Evolutionary conservation across 2,329 filamentous ascomycete genomes (phyloP), one percentile per base, ranked within the genome.

Genomic region (Xylaria sp.): DNA sequence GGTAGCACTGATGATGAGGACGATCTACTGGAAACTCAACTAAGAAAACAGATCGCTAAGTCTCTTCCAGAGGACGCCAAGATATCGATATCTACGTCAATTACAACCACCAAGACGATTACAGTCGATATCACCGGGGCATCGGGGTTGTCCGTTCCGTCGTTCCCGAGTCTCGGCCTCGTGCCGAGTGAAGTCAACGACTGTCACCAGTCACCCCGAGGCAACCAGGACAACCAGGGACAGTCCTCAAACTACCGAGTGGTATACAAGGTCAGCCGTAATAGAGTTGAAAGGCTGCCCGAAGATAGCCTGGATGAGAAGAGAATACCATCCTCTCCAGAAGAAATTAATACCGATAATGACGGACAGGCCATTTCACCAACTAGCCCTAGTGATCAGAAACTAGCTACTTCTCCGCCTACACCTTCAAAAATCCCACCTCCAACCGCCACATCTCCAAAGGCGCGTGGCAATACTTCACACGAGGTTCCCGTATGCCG

Each of bases 61-160:
- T 83, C 89, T 0, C 77, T 90, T 4, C 84, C 88, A 0, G 78
- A 84, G 0, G 85, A 87, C 54, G 86, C 89, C 0, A 84, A 84
- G n/a, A 85, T 91, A 6, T 87, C 87, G 9, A 87, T 91, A 46
- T 87, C 85, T 0, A 89, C 88, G 6, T 85, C 86, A 2, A 87
- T 88, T 0, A 85, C 84, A 0, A 89, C 87, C 1, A 88, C 86
- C 8, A 90, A 90, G 70, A 90, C 84, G 15, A 89, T 91, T 73
- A 90, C 89, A 0, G 88, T 91, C 2, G 88, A 91, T 63, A 85
- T 91, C 46, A 84, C 84, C 15, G 87, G 88, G 0, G 81, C 84
- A 4, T 81, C 84, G 23, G 81, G 84, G 5, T 82, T 86, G 2
- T 81, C 85, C 1, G 79, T 91, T 1, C 81, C 85, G 1, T 86